A percentile compares a stretch with the other conserved stretches of the same genome.
phyloP scores from a whole-genome alignment of 1,284 basidiomycete species.

The Filobasidium uniguttulatum region DNA sequence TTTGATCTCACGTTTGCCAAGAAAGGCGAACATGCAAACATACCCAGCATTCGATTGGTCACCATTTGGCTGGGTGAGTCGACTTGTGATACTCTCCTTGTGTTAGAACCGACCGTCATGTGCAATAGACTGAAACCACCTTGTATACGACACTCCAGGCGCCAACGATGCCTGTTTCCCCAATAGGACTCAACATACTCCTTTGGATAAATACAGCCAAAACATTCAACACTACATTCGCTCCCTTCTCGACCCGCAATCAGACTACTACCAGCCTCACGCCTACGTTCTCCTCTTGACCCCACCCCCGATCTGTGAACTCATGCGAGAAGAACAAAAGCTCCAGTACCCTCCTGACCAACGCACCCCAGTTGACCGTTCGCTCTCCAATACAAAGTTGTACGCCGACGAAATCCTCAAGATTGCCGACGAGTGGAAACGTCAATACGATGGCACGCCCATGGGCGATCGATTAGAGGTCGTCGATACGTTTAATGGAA shows the following conservation, averaged over 20 bases:
- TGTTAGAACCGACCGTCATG: neutral
- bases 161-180: conserved; percentile 63
- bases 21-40: conserved; percentile 41
- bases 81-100: too few relatives aligned
- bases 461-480: conserved; percentile 39
- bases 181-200: conserved; percentile 42
- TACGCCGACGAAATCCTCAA: conserved; percentile 3
- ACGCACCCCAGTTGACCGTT: neutral
- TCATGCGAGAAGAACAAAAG: conserved; percentile 38
- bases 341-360: neutral
- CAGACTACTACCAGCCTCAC: conserved; percentile 53
- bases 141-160: conserved; percentile 17
- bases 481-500: conserved; percentile 53
- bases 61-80: conserved; percentile 65
- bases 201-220: conserved; percentile 49
- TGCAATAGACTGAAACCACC: neutral
- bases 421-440: conserved; percentile 41
- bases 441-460: conserved; percentile 14
- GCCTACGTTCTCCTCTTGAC: conserved; percentile 68
- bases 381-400: conserved; percentile 1
- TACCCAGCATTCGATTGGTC: conserved; percentile 52
- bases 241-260: conserved; percentile 49
- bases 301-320: conserved; percentile 64
- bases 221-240: conserved; percentile 54
- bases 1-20: conserved; percentile 56